Conservation (phyloP, 108 stramenopile species). For the Skeletonema tropicum region DNA sequence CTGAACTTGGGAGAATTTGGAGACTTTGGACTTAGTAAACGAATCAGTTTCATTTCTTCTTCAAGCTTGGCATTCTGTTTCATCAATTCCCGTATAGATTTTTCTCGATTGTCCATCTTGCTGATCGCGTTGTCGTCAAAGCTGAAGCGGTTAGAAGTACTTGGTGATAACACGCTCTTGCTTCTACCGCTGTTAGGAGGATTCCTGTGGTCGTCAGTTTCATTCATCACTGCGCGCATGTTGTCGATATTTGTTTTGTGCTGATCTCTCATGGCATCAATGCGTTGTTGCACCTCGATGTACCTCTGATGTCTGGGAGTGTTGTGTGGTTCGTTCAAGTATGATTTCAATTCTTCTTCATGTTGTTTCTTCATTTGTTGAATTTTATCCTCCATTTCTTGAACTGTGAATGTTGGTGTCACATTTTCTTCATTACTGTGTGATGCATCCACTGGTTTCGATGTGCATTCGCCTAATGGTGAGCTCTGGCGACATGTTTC, state of each 20-base stretch:
- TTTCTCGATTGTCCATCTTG: neutral
- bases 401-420: neutral
- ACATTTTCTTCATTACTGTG: conserved; percentile 16
- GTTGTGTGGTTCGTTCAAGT: neutral
- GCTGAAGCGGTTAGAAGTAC: neutral
- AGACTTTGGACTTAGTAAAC: neutral
- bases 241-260: conserved; percentile 24
- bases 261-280: conserved; percentile 36
- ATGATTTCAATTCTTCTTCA: neutral
- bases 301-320: neutral
- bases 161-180: neutral
- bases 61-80: conserved; percentile 26
- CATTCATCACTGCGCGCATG: conserved; percentile 6
- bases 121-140: neutral
- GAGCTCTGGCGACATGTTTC: neutral
- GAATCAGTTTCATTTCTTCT: conserved; percentile 34
- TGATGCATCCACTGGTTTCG: too few species aligned
- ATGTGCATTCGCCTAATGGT: neutral
- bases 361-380: conserved; percentile 18
- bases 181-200: neutral
- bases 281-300: conserved; percentile 22
- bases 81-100: conserved; percentile 21
- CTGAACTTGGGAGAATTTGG: neutral
- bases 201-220: conserved; percentile 13
- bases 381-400: neutral